phyloP scores from a whole-genome alignment of 352 stramenopile genomes.

The Globisporangium canariense region DNA sequence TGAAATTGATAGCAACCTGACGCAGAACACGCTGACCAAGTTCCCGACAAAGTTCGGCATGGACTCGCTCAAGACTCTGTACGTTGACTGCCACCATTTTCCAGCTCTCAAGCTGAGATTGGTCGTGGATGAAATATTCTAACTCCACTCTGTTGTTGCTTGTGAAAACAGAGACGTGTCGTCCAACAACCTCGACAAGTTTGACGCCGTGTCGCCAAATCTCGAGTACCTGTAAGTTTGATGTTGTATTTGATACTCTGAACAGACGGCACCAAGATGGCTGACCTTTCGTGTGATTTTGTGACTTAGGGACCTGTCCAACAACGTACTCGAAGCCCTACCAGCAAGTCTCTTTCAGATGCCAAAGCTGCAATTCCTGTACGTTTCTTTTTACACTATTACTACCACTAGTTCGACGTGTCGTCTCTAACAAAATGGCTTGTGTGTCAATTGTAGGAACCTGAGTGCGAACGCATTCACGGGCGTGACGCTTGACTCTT shows the following conservation, averaged over 20 bases:
- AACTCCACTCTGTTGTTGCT: not conserved
- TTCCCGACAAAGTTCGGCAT: slow-evolving; percentile 14
- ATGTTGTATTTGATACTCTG: not conserved
- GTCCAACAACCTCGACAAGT: slow-evolving; percentile 17
- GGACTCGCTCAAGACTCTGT: slow-evolving; percentile 14
- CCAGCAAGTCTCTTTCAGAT: slow-evolving; percentile 11
- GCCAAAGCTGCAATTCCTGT: slow-evolving; percentile 17
- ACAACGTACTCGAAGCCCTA: slow-evolving; percentile 16
- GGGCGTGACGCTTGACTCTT: not conserved
- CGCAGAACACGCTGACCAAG: slow-evolving; percentile 11
- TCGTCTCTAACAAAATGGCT: not conserved
- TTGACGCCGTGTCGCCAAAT: slow-evolving; percentile 9
- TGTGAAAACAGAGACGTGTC: slow-evolving; percentile 13
- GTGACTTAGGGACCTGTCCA: slow-evolving; percentile 10
- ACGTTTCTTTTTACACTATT: not conserved
- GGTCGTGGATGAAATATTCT: not conserved
- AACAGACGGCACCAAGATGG: not conserved
- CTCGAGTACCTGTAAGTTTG: slow-evolving; percentile 15
- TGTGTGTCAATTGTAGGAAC: slow-evolving; percentile 1
- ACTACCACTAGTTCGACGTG: not conserved
- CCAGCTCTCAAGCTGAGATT: not conserved
- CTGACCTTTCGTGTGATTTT: not conserved
- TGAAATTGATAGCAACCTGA: slow-evolving; percentile 11
- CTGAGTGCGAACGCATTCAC: slow-evolving; percentile 15
- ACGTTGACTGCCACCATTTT: not conserved